Base-by-base conservation (phyloP, 768 basidiomycete species). In the Hydnomerulius pinastri region DNA sequence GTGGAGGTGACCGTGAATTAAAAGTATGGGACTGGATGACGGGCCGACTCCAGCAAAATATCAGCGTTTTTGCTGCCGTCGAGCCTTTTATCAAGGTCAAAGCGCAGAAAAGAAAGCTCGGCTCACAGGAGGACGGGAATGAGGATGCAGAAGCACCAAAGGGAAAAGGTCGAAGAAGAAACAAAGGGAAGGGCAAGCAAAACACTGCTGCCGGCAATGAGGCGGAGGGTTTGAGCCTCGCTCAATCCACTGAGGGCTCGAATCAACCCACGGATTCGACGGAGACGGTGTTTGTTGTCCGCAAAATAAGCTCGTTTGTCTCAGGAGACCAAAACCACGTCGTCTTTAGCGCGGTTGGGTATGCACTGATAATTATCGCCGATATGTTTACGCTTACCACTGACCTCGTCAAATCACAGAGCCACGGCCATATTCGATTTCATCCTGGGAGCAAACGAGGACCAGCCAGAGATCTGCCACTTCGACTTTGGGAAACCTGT, bases 11-110 rank as follows among this genome's bases (percentile, higher is more conserved):
- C 59, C 72, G 79, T 0, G 70, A 76, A 46, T 65, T 96, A 17
- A 87, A 86, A 60, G 53, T 92, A 7, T 95, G 90, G 90, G 79
- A 90, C 54, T 91, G 87, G 85, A 78, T 84, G 68, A 72, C 73
- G 0, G 94, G 93, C 0, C 57, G 58, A 29, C 63, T 81, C 30
- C 66, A 77, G 29, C 71, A 73, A 25, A 77, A 83, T 32, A 70
- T 96, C 9, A 59, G 67, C 4, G 72, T 95, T 17, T 66, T 68
- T 50, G 66, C 74, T 6, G 59, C 63, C 0, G 75, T 83, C 13
- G 73, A 77, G 48, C 79, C 77, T 0, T 83, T 76, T 50, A 72
- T 85, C 18, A 51, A 38, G 43, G 62, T 62, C 30, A 75, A 66
- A 32, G 68, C 66, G 9, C 54, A 54, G 6, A 66, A 62, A 49